Base-by-base conservation (phyloP, 768 basidiomycete genomes). In the Amanita rimosa region DNA sequence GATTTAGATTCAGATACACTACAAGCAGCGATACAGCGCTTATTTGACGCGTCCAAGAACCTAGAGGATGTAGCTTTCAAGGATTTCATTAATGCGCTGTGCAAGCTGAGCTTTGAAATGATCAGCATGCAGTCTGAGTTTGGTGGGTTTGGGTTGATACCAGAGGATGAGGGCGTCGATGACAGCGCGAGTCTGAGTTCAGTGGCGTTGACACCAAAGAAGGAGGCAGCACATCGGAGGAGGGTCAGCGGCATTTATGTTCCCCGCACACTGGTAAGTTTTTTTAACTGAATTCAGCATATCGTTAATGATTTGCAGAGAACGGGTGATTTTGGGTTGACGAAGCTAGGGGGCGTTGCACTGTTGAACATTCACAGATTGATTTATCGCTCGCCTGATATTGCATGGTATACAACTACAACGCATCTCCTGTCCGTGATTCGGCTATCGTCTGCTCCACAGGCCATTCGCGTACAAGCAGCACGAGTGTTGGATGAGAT, bases 311-410 rank as follows among this genome's bases (percentile, higher is more conserved):
- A n/a, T 21, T 22, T 22, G 16, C 50, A 92, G 87, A 76, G 86
- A n/a, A 76, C 85, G 0, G 89, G 88, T 0, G 95, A 99, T 54
- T 98, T 96, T 67, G 89, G 91, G n/a, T 83, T 97, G 49, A 78
- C 78, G 51, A 90, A 89, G 59, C 68, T 97, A 19, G 86, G 91
- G 7, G 76, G 78, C 1, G 83, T 95, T 8, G 75, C 84, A 0
- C 71, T 81, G 55, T 72, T 89, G 46, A 99, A 97, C 58, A 82
- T 96, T 21, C 81, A 88, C 59, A 81, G 95, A 3, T 71, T 99
- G 14, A 83, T 96, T 42, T 85, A 84, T 53, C 76, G 83, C n/a
- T 74, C 84, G 9, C 81, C 89, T 0, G 81, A 83, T 10, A 68
- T 93, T 9, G 92, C 89, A 2, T 97, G 94, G 93, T 71, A 84